Percentiles rank a stretch among this genome's conserved stretches.
These are phyloP conservation scores for Linum lewisii DNA, from an alignment of 345 rosid genomes.

Conservation along the genomic window DNA sequence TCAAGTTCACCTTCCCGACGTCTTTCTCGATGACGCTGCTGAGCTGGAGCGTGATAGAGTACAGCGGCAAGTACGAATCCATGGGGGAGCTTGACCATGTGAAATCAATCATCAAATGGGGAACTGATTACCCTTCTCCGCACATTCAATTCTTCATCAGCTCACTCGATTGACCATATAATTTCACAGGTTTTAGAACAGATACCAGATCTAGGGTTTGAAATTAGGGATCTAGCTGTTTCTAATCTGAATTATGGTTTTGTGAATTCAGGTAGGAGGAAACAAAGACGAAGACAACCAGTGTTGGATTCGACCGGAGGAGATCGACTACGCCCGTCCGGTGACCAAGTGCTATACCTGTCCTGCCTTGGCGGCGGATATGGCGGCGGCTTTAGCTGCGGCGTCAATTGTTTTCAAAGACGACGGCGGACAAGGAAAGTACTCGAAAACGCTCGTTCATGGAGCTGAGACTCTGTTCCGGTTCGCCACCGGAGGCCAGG, in stretches of 20 bases:
- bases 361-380: constrained; percentile 2
- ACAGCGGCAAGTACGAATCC: not conserved
- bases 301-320: constrained; percentile 8
- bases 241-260: too few relatives aligned
- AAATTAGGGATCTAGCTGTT: too few relatives aligned
- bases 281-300: not conserved
- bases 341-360: not conserved
- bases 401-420: constrained; percentile 9
- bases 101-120: constrained; percentile 1
- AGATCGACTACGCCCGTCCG: not conserved
- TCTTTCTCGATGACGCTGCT: constrained; percentile 5
- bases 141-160: not conserved
- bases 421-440: not conserved
- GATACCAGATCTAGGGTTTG: too few relatives aligned
- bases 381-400: constrained; percentile 8
- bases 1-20: constrained; percentile 2
- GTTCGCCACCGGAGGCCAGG: not conserved
- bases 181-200: not conserved
- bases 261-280: not conserved
- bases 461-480: not conserved
- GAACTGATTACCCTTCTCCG: constrained; percentile 2
- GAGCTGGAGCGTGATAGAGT: constrained; percentile 10
- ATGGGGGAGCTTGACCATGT: constrained; percentile 6
- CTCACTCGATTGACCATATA: not conserved
- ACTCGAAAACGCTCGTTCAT: constrained; percentile 1